Evolutionary conservation across 306 rosid genomes (phyloP), one percentile per base, ranked within the genome.

Genomic region (Amphicarpaea edgeworthii): DNA sequence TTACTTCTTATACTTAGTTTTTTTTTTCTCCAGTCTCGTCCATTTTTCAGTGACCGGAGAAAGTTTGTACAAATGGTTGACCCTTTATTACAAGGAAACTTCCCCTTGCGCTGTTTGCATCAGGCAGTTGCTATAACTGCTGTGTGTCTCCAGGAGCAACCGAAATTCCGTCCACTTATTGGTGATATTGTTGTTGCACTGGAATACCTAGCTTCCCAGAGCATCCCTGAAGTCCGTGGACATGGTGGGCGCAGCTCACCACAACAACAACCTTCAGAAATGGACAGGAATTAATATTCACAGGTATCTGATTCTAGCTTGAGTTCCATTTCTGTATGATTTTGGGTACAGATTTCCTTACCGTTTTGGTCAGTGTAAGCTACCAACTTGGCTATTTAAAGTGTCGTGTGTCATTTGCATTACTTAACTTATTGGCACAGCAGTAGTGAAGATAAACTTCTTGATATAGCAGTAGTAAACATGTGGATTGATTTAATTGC

Each of bases 91-190:
- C 86, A 87, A 80, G 99, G 98, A 61, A 79, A 63, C 37, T 89
- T 78, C 88, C 97, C 96, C 1, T 26, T 82, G 65, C 97, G 97
- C 68, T 90, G 92, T 81, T 86, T 96, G 86, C 93, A 96, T 80
- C 99, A 96, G 73, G 98, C 99, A 49, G 85, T 96, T 84, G 98
- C 98, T 73, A 83, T 92, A 57, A 90, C 97, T 75, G 97, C 97
- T 14, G 89, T 96, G 98, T 96, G 99, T 86, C 90, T 96, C 47
- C 98, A 90, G 85, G 98, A 96, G 84, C 93, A 90, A 65, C 99
- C 97, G 1, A 88, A 85, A 59, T 73, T 90, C 75, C 97, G 98
- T 50, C 99, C 99, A 72, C 92, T 84, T 62, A 90, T 96, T 34
- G 67, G 88, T 34, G 99, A 89, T 70, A 96, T 96, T 69, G 97